phyloP scores from a whole-genome alignment of 257 asterid genomes.

The Plantago major region DNA sequence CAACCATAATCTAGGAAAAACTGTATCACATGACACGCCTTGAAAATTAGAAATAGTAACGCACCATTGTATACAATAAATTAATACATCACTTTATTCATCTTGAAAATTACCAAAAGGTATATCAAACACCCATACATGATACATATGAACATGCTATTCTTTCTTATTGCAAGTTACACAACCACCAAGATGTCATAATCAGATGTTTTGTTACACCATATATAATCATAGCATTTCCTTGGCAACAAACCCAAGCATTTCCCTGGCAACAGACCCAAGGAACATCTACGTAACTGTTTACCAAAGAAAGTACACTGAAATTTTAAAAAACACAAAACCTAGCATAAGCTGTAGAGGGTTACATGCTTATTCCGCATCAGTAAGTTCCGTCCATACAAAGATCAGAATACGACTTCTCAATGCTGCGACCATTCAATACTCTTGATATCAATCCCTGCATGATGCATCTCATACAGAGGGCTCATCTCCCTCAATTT shows the following conservation, averaged over 20 bases:
- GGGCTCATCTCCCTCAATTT: conserved; percentile 98
- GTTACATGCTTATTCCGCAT: conserved; percentile 11
- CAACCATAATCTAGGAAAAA: background rate
- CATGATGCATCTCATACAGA: conserved; percentile 90
- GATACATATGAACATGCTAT: background rate
- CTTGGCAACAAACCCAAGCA: background rate
- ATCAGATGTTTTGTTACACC: background rate
- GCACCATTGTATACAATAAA: background rate
- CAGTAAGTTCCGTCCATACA: conserved; percentile 3
- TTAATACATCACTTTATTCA: background rate
- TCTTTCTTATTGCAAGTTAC: background rate
- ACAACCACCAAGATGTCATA: background rate
- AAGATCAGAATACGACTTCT: conserved; percentile 16
- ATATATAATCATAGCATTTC: too few species aligned
- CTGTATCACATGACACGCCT: background rate
- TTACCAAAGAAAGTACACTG: background rate
- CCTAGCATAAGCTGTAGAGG: conserved; percentile 12
- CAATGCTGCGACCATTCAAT: conserved; percentile 91
- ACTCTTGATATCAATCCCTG: conserved; percentile 86
- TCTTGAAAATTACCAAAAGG: background rate
- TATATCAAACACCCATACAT: background rate
- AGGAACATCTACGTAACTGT: too few species aligned
- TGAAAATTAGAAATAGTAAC: background rate
- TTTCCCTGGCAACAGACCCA: background rate
- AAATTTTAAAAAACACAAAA: conserved; percentile 9